Conservation (phyloP, 805 yeast genomes). For the Candida fluviatilis region DNA sequence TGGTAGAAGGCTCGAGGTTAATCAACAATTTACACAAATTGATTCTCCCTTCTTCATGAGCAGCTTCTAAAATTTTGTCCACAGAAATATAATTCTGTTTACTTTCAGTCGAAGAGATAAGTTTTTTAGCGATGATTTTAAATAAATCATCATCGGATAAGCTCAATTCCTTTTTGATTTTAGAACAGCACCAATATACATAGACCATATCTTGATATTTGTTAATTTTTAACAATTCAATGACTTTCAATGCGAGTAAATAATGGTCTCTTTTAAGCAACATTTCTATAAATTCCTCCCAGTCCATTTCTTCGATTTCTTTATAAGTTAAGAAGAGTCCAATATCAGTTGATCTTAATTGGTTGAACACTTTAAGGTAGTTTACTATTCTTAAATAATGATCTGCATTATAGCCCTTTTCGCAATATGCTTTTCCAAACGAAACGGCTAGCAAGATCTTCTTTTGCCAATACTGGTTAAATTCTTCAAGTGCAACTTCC, state of each 20-base stretch:
- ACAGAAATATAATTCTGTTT: slow-evolving; percentile 46
- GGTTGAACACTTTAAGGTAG: slow-evolving; percentile 63
- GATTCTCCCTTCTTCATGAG: slow-evolving; percentile 78
- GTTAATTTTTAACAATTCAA: slow-evolving; percentile 46
- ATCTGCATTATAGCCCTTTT: slow-evolving; percentile 49
- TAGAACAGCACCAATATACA: slow-evolving; percentile 75
- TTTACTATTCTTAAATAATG: slow-evolving; percentile 61
- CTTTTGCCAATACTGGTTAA: slow-evolving; percentile 77
- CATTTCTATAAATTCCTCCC: slow-evolving; percentile 51
- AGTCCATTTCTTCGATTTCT: slow-evolving; percentile 50
- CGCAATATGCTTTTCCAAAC: slow-evolving; percentile 71
- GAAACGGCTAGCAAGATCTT: slow-evolving; percentile 73
- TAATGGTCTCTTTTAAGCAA: slow-evolving; percentile 58
- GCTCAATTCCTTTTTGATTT: slow-evolving; percentile 52
- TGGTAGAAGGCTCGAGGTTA: slow-evolving; percentile 60
- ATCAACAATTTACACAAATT: slow-evolving; percentile 64
- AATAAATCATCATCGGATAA: slow-evolving; percentile 59
- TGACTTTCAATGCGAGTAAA: slow-evolving; percentile 58
- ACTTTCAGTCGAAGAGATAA: slow-evolving; percentile 23
- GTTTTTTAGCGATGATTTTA: slow-evolving; percentile 42
- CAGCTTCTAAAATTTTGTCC: slow-evolving; percentile 55
- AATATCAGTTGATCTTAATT: slow-evolving; percentile 57
- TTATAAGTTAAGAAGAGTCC: slow-evolving; percentile 64
- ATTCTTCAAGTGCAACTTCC: slow-evolving; percentile 71
- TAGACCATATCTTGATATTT: slow-evolving; percentile 42